phyloP scores from a whole-genome alignment of 768 basidiomycete genomes.

The Tulasnella sp. region DNA sequence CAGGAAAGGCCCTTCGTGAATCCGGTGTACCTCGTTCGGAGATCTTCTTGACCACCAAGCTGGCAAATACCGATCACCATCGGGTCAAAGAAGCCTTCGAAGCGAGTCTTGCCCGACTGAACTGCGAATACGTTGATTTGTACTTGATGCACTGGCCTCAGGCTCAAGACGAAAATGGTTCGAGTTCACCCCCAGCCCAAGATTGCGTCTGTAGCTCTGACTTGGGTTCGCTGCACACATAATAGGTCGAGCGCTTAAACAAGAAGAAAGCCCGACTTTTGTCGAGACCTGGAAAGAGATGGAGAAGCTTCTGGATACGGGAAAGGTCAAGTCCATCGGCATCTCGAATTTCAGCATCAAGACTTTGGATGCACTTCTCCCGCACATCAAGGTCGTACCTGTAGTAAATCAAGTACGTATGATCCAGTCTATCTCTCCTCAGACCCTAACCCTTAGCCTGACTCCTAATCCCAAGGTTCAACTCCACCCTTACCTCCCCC shows the following conservation, averaged over 20 bases:
- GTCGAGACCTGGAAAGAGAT: conserved; percentile 84
- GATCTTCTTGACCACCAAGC: conserved; percentile 43
- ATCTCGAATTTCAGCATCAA: conserved; percentile 83
- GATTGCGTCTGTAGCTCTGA: not conserved
- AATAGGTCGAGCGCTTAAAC: conserved; percentile 3
- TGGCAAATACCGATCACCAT: conserved; percentile 44
- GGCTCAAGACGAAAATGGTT: conserved; percentile 61
- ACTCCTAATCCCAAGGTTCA: conserved; percentile 52
- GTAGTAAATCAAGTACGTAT: conserved; percentile 62
- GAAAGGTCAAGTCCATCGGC: conserved; percentile 46
- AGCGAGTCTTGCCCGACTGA: conserved; percentile 49
- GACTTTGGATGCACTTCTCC: conserved; percentile 67
- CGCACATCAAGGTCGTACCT: conserved; percentile 75
- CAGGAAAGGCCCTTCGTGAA: conserved; percentile 52
- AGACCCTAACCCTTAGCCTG: not conserved
- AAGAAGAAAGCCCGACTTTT: conserved; percentile 47
- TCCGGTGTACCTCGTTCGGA: conserved; percentile 37
- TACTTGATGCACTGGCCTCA: conserved; percentile 51
- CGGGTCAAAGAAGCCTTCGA: conserved; percentile 50
- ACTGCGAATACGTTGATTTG: conserved; percentile 55
- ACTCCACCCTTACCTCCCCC: conserved; percentile 77
- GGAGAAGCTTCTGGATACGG: conserved; percentile 66
- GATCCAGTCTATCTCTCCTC: not conserved
- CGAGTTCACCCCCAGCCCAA: conserved; percentile 46
- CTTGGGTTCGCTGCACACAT: not conserved